phyloP scores from a whole-genome alignment of 2,329 filamentous ascomycete species.

The Neofusicoccum kwambonambiense region DNA sequence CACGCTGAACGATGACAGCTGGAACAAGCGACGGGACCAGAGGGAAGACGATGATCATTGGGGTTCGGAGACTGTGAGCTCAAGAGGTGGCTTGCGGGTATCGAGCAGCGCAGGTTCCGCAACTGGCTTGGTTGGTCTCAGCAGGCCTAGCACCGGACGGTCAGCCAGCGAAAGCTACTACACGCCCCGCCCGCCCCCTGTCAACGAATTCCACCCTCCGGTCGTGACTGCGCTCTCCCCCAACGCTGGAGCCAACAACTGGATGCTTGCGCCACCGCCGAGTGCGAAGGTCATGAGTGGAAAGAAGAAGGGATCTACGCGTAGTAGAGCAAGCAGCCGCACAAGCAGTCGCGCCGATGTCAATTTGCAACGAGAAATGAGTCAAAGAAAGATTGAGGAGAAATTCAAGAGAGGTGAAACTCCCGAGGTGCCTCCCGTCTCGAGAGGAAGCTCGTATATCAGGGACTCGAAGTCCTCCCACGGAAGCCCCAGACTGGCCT shows the following conservation, averaged over 20 bases:
- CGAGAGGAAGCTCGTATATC: constrained; percentile 36
- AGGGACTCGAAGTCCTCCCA: constrained; percentile 25
- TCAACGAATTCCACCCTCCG: constrained; percentile 84
- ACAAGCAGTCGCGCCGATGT: constrained; percentile 41
- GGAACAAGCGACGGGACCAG: constrained; percentile 79
- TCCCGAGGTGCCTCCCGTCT: constrained; percentile 34
- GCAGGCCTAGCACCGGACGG: constrained; percentile 27
- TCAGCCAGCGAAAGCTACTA: constrained; percentile 35
- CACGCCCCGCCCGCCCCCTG: constrained; percentile 59
- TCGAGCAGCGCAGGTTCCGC: constrained; percentile 29
- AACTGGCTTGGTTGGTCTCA: constrained; percentile 29
- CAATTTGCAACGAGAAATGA: constrained; percentile 39
- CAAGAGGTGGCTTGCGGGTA: constrained; percentile 50
- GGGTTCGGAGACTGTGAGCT: constrained; percentile 54
- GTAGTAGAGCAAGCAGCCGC: constrained; percentile 56
- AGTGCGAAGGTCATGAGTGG: constrained; percentile 87
- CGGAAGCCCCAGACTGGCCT: constrained; percentile 27
- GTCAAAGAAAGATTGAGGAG: constrained; percentile 36
- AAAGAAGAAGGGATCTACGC: constrained; percentile 61
- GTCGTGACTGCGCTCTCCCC: constrained; percentile 74
- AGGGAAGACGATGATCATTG: constrained; percentile 85
- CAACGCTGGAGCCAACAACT: constrained; percentile 69
- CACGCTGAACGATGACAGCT: constrained; percentile 51
- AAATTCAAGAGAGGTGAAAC: constrained; percentile 37
- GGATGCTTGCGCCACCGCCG: constrained; percentile 95